A percentile compares a stretch with the other conserved stretches of the same genome.
Evolutionary conservation across 805 yeast species (phyloP).

Genomic region (Ogataea nitratoaversa): DNA sequence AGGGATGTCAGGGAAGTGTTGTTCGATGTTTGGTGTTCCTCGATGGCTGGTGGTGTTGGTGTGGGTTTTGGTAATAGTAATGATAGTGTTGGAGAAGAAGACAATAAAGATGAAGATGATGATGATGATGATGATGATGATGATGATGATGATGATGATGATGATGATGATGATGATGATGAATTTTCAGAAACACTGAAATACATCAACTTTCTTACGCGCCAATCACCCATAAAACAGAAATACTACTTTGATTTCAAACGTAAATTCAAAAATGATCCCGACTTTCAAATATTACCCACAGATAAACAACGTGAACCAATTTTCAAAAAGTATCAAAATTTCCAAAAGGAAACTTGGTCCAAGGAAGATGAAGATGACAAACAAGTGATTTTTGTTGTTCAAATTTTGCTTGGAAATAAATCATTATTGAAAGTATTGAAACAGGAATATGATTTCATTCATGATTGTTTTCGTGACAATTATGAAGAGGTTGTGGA

Average conservation of each 20-base stretch:
- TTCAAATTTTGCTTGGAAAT: no score
- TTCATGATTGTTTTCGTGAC: no score
- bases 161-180: constrained; percentile 5
- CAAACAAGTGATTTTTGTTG: no score
- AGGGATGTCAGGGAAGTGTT: constrained; percentile 11
- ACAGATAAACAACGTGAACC: constrained; percentile 15
- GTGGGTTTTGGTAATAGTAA: background rate
- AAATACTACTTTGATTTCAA: constrained; percentile 28
- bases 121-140: constrained; percentile 5
- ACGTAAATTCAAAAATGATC: constrained; percentile 13
- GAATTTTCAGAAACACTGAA: constrained; percentile 4
- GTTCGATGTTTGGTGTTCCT: constrained; percentile 24
- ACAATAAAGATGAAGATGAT: background rate
- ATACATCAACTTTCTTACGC: constrained; percentile 8
- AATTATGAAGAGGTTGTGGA: no score
- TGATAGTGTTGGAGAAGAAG: background rate
- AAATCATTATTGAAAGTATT: no score
- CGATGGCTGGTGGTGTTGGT: background rate
- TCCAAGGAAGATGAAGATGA: no score
- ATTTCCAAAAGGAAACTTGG: constrained; percentile 4
- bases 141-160: constrained; percentile 3
- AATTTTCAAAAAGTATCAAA: constrained; percentile 11
- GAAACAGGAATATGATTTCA: background rate
- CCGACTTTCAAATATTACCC: constrained; percentile 10
- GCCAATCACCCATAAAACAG: constrained; percentile 7